These are phyloP conservation scores for Inga laurina DNA, from an alignment of 306 rosid species.

Conservation along the genomic window DNA sequence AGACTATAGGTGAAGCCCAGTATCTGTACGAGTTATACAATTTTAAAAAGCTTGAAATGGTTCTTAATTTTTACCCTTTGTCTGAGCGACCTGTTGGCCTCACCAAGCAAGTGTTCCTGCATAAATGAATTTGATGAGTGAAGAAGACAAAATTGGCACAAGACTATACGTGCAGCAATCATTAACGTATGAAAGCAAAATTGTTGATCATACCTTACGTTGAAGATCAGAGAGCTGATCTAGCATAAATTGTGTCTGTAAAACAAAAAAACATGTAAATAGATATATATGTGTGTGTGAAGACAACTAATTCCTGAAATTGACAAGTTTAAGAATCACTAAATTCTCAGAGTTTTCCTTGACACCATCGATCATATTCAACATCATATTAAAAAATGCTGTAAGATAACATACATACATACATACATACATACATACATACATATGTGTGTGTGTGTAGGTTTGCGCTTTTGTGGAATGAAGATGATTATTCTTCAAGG, in stretches of 20 bases:
- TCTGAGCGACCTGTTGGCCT: slow-evolving; percentile 59
- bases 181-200: background rate
- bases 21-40: background rate
- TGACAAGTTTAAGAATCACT: background rate
- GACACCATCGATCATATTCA: background rate
- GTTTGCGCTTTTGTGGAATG: background rate
- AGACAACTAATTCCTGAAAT: background rate
- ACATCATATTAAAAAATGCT: background rate
- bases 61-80: slow-evolving; percentile 61
- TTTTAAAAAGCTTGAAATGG: background rate
- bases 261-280: background rate
- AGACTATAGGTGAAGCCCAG: background rate
- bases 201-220: slow-evolving; percentile 44
- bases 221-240: slow-evolving; percentile 78
- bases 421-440: too few relatives aligned
- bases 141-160: background rate
- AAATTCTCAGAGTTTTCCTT: background rate
- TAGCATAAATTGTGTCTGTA: slow-evolving; percentile 69
- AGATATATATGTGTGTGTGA: background rate
- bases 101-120: slow-evolving; percentile 65
- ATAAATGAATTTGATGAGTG: background rate
- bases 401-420: background rate
- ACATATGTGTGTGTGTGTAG: background rate
- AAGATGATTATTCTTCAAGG: background rate
- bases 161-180: background rate